These are phyloP conservation scores for Galerina marginata DNA, from an alignment of 768 basidiomycete genomes.

Conservation along the genomic window DNA sequence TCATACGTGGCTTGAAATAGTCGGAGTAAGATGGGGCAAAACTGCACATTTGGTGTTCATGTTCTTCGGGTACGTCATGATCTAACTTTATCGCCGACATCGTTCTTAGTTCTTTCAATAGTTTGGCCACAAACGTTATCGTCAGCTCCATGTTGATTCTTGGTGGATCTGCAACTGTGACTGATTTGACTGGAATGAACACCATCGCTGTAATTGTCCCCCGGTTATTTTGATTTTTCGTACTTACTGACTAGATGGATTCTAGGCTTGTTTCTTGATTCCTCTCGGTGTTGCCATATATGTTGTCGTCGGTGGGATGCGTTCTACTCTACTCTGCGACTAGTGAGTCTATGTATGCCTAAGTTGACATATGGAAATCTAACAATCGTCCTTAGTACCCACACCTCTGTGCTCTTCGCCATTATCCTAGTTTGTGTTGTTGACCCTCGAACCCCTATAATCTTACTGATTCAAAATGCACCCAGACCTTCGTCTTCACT, in stretches of 20 bases:
- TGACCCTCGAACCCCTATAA: constrained; percentile 5
- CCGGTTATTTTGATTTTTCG: neutral
- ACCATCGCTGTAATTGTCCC: constrained; percentile 69
- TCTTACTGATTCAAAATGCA: neutral
- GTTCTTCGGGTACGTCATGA: constrained; percentile 71
- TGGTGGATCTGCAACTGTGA: constrained; percentile 87
- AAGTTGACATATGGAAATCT: neutral
- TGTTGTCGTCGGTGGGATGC: constrained; percentile 87
- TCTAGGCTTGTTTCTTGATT: constrained; percentile 85
- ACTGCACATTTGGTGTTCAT: constrained; percentile 84
- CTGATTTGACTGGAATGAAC: constrained; percentile 86
- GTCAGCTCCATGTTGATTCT: constrained; percentile 87
- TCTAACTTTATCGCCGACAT: neutral
- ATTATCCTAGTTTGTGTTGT: constrained; percentile 65
- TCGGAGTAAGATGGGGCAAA: constrained; percentile 80
- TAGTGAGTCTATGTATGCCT: constrained; percentile 57
- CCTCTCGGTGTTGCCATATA: constrained; percentile 89
- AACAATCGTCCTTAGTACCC: constrained; percentile 56
- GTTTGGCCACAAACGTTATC: constrained; percentile 89
- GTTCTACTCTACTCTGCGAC: constrained; percentile 84
- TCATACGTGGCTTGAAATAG: constrained; percentile 90
- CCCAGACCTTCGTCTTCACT: constrained; percentile 63
- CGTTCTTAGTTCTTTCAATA: constrained; percentile 22
- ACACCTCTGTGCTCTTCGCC: constrained; percentile 84
- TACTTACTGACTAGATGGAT: neutral